Percentiles rank a stretch among this genome's conserved stretches.
These are phyloP conservation scores for Mediolabrus comicus DNA, from an alignment of 108 stramenopile species.

Conservation along the genomic window DNA sequence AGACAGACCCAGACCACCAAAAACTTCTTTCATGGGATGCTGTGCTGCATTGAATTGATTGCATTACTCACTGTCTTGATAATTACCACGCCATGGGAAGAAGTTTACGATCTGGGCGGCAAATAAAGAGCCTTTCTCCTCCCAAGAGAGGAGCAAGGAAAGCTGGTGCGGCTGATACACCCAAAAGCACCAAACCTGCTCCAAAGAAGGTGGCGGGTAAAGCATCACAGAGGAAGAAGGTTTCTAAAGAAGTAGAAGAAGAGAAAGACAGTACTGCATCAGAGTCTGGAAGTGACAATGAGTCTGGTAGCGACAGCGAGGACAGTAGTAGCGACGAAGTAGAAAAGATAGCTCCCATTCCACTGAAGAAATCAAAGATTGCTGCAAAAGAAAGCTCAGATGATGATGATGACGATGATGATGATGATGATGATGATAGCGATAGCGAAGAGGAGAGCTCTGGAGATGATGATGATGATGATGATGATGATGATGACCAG, in stretches of 20 bases:
- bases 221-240: neutral
- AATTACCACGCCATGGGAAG: constrained; percentile 22
- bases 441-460: constrained; percentile 7
- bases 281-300: constrained; percentile 12
- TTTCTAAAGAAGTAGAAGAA: constrained; percentile 3
- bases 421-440: constrained; percentile 12
- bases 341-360: constrained; percentile 7
- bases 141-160: constrained; percentile 15
- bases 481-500: constrained; percentile 32
- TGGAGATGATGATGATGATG: constrained; percentile 11
- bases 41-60: too few relatives aligned
- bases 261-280: neutral
- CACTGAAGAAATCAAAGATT: constrained; percentile 9
- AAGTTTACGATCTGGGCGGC: constrained; percentile 35
- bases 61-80: neutral
- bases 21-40: too few relatives aligned
- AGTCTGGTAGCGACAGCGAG: constrained; percentile 24
- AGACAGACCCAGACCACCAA: too few relatives aligned
- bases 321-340: constrained; percentile 7
- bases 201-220: neutral
- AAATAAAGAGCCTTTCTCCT: constrained; percentile 40
- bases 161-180: constrained; percentile 4
- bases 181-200: constrained; percentile 5
- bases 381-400: neutral
- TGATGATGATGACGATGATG: constrained; percentile 8